These are phyloP conservation scores for Chernovozyma aurita DNA, from an alignment of 1,139 yeast species.

Conservation along the genomic window DNA sequence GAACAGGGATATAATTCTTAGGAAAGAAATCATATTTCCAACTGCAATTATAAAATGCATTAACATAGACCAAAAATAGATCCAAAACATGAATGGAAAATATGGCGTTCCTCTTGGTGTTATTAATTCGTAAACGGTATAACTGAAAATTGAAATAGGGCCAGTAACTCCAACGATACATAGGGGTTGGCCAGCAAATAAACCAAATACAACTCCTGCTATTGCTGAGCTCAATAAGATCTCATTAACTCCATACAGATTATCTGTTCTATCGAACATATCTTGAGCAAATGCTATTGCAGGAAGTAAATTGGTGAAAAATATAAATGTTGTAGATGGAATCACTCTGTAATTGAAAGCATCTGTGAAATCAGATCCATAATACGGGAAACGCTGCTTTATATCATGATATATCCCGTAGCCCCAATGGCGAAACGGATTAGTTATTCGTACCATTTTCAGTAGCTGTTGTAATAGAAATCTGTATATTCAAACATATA, in stretches of 20 bases:
- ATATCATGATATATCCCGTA: constrained; percentile 58
- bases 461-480: too few species aligned
- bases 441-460: neutral
- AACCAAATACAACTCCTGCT: constrained; percentile 86
- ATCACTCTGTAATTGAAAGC: constrained; percentile 84
- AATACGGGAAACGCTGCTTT: constrained; percentile 56
- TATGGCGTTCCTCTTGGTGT: constrained; percentile 62
- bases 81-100: constrained; percentile 95
- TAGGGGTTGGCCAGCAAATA: constrained; percentile 83
- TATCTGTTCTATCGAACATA: constrained; percentile 85
- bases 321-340: constrained; percentile 78
- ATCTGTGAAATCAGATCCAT: constrained; percentile 74
- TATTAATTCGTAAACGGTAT: constrained; percentile 82
- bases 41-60: constrained; percentile 73
- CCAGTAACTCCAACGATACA: constrained; percentile 98
- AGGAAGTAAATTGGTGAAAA: constrained; percentile 85
- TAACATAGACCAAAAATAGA: constrained; percentile 85
- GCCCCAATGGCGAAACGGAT: constrained; percentile 22
- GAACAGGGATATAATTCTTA: constrained; percentile 72
- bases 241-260: constrained; percentile 89
- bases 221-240: constrained; percentile 77
- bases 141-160: constrained; percentile 86
- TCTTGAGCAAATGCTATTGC: constrained; percentile 97
- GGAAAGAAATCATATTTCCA: constrained; percentile 62
- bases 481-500: too few species aligned